Evolutionary conservation across 345 rosid genomes (phyloP).

Genomic region (Populus davidiana): DNA sequence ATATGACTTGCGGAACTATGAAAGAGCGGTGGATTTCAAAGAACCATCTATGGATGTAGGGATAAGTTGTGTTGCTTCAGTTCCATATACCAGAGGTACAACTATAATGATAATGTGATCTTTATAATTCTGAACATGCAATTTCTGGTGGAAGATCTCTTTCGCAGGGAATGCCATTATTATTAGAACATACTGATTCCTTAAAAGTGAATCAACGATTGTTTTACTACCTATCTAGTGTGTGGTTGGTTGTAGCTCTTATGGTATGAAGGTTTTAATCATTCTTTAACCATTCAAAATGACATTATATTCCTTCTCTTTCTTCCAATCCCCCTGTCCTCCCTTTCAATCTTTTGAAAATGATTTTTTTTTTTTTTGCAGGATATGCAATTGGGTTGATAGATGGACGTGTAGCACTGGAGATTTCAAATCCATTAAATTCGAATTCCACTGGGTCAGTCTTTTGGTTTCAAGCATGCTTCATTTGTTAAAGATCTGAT

Average conservation of each 20-base stretch:
- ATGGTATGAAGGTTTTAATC: neutral
- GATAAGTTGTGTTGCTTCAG: constrained; percentile 55
- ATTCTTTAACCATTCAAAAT: neutral
- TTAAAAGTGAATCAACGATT: neutral
- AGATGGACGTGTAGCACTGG: constrained; percentile 77
- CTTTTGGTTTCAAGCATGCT: neutral
- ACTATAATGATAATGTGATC: constrained; percentile 1
- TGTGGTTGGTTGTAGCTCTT: neutral
- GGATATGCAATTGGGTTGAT: constrained; percentile 88
- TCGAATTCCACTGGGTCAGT: constrained; percentile 52
- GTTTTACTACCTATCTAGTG: neutral
- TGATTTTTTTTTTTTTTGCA: constrained; percentile 25
- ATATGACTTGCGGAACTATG: constrained; percentile 68
- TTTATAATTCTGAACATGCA: constrained; percentile 2
- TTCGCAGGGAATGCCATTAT: neutral
- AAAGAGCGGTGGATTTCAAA: constrained; percentile 44
- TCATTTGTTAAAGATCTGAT: neutral
- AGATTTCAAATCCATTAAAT: constrained; percentile 42
- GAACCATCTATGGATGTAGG: constrained; percentile 47
- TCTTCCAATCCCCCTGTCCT: neutral
- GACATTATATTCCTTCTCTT: neutral
- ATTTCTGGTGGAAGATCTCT: neutral
- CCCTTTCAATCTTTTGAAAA: neutral
- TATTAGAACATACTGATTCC: neutral
- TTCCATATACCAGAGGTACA: constrained; percentile 54